phyloP scores from a whole-genome alignment of 2,329 filamentous ascomycete species.

The Ceratocystis alfenasii region DNA sequence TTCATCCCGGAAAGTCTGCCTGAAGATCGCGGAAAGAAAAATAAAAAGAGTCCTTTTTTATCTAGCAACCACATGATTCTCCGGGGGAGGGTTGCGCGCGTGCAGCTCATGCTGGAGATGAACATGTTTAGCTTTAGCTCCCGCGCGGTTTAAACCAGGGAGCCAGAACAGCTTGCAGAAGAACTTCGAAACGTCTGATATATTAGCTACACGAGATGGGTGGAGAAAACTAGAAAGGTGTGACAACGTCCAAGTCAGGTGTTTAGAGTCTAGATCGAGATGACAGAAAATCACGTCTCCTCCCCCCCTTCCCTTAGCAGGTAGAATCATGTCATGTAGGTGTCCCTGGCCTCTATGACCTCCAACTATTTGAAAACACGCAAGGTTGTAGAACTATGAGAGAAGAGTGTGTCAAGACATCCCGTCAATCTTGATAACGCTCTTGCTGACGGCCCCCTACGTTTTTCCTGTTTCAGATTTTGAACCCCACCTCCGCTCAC shows the following conservation, averaged over 20 bases:
- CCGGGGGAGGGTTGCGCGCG: neutral
- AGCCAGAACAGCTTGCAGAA: neutral
- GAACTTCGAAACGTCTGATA: neutral
- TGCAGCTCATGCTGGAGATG: neutral
- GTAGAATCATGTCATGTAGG: neutral
- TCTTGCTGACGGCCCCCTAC: too few relatives aligned
- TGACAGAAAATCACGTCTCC: neutral
- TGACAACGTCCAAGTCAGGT: neutral
- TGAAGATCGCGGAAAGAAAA: neutral
- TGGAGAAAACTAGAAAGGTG: neutral
- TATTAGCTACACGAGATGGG: neutral
- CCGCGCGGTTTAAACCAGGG: neutral
- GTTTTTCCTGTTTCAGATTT: too few relatives aligned
- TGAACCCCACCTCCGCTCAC: too few relatives aligned
- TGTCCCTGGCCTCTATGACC: neutral
- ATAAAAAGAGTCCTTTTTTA: neutral
- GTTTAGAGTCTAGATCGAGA: neutral
- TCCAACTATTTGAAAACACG: neutral
- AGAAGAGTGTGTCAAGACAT: too few relatives aligned
- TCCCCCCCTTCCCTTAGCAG: neutral
- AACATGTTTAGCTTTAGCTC: neutral
- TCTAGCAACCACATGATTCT: neutral
- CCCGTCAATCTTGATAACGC: too few relatives aligned
- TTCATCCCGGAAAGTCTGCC: neutral
- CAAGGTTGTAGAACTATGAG: too few relatives aligned